These are phyloP conservation scores for Colletotrichum sp. DNA, from an alignment of 2,329 filamentous ascomycete species.

Conservation along the genomic window DNA sequence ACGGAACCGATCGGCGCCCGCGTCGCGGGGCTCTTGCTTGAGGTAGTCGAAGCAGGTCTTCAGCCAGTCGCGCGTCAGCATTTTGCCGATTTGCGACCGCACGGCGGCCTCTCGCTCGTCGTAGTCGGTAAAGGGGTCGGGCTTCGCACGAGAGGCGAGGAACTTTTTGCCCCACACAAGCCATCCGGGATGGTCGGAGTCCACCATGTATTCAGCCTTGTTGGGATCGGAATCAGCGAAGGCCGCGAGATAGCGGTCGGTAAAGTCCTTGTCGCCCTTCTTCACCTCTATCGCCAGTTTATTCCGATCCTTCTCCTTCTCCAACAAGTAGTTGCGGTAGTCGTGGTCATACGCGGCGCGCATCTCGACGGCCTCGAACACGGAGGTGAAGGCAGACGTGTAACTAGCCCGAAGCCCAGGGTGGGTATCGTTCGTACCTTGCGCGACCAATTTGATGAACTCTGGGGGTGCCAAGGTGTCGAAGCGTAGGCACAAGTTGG, in stretches of 20 bases:
- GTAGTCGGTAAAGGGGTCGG: slow-evolving; percentile 71
- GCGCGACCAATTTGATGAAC: slow-evolving; percentile 82
- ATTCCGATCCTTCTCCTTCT: slow-evolving; percentile 79
- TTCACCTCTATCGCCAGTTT: slow-evolving; percentile 77
- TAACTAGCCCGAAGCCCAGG: slow-evolving; percentile 84
- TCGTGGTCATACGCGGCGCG: slow-evolving; percentile 85
- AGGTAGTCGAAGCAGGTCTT: slow-evolving; percentile 87
- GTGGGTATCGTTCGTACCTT: slow-evolving; percentile 88
- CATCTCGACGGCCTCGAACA: slow-evolving; percentile 88
- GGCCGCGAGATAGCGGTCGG: slow-evolving; percentile 74
- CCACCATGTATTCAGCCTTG: slow-evolving; percentile 84
- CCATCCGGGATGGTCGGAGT: slow-evolving; percentile 94
- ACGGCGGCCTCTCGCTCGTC: slow-evolving; percentile 80
- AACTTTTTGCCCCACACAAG: slow-evolving; percentile 92
- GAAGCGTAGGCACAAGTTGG: slow-evolving; percentile 91
- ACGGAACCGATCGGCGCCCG: slow-evolving; percentile 82
- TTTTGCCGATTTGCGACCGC: slow-evolving; percentile 78
- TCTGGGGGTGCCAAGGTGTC: slow-evolving; percentile 81
- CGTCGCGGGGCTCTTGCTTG: slow-evolving; percentile 93
- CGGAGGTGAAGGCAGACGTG: slow-evolving; percentile 73
- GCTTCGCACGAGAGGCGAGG: slow-evolving; percentile 76
- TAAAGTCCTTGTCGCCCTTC: slow-evolving; percentile 79
- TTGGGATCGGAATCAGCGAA: slow-evolving; percentile 70
- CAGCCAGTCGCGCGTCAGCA: slow-evolving; percentile 86
- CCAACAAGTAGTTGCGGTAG: slow-evolving; percentile 84